Evolutionary conservation across 2,329 filamentous ascomycete genomes (phyloP).

Genomic region (Aureobasidium sp.): DNA sequence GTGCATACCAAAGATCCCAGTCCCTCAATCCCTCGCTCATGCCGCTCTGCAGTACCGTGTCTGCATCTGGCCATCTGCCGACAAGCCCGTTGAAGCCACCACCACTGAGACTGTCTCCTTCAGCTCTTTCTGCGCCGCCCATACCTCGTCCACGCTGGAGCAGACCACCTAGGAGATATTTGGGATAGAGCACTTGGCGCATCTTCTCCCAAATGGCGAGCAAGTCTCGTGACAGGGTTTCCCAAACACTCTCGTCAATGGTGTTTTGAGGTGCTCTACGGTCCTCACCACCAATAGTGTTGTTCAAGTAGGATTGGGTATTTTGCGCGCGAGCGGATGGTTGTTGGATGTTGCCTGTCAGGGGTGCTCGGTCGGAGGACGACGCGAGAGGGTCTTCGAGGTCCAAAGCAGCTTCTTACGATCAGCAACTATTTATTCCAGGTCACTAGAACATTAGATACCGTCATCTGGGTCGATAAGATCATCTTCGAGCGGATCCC

Average conservation of each 20-base stretch:
- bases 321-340: slow-evolving; percentile 47
- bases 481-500: slow-evolving; percentile 39
- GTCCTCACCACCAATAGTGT: slow-evolving; percentile 85
- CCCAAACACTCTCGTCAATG: slow-evolving; percentile 96
- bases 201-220: slow-evolving; percentile 96
- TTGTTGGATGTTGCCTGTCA: slow-evolving; percentile 73
- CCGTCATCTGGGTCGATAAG: slow-evolving; percentile 46
- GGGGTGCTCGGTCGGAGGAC: slow-evolving; percentile 64
- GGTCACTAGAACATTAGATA: slow-evolving; percentile 17
- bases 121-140: slow-evolving; percentile 48
- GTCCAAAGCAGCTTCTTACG: slow-evolving; percentile 49
- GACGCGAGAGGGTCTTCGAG: slow-evolving; percentile 77
- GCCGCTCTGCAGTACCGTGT: slow-evolving; percentile 54
- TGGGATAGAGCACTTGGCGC: slow-evolving; percentile 91
- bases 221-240: slow-evolving; percentile 86
- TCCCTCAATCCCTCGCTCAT: slow-evolving; percentile 89
- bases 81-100: slow-evolving; percentile 46
- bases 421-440: not conserved
- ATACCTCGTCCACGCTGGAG: slow-evolving; percentile 50
- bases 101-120: slow-evolving; percentile 32
- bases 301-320: slow-evolving; percentile 74
- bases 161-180: slow-evolving; percentile 72
- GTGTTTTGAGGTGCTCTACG: slow-evolving; percentile 82
- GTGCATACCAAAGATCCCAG: slow-evolving; percentile 79
- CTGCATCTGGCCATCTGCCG: slow-evolving; percentile 59